phyloP scores from a whole-genome alignment of 805 yeast species.

The Monosporozyma siamensis region DNA sequence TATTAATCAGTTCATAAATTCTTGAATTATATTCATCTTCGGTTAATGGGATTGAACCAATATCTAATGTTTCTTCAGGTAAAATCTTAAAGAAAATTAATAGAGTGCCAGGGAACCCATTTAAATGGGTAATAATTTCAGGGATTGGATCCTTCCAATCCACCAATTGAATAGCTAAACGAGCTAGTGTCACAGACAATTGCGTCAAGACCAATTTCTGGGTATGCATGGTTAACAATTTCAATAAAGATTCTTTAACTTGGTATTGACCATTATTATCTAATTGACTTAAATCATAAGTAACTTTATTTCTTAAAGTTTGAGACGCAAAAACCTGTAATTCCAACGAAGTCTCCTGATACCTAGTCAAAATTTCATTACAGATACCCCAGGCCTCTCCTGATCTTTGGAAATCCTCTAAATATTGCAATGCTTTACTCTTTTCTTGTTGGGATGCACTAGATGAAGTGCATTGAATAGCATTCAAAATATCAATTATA shows the following conservation, averaged over 20 bases:
- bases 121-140: slow-evolving; percentile 47
- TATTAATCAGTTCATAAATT: slow-evolving; percentile 50
- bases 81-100: slow-evolving; percentile 76
- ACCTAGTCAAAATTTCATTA: slow-evolving; percentile 41
- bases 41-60: slow-evolving; percentile 65
- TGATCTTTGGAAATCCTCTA: slow-evolving; percentile 79
- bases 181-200: slow-evolving; percentile 70
- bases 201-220: slow-evolving; percentile 69
- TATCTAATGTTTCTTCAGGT: slow-evolving; percentile 84
- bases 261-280: slow-evolving; percentile 44
- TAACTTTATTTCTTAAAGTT: slow-evolving; percentile 73
- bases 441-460: slow-evolving; percentile 26
- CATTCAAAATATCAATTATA: slow-evolving; percentile 15
- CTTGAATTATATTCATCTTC: slow-evolving; percentile 71
- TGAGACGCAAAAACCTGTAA: slow-evolving; percentile 81
- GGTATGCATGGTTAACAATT: slow-evolving; percentile 38
- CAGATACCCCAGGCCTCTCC: slow-evolving; percentile 70
- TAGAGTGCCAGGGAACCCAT: slow-evolving; percentile 37
- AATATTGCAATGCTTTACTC: slow-evolving; percentile 40
- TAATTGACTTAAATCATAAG: slow-evolving; percentile 76
- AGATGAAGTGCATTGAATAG: slow-evolving; percentile 26
- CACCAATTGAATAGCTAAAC: slow-evolving; percentile 67
- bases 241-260: slow-evolving; percentile 61
- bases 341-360: slow-evolving; percentile 36
- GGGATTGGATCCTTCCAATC: slow-evolving; percentile 63